A percentile compares a stretch with the other conserved stretches of the same genome.
phyloP scores from a whole-genome alignment of 2,329 filamentous ascomycete species.

The Aspergillus ibericus region DNA sequence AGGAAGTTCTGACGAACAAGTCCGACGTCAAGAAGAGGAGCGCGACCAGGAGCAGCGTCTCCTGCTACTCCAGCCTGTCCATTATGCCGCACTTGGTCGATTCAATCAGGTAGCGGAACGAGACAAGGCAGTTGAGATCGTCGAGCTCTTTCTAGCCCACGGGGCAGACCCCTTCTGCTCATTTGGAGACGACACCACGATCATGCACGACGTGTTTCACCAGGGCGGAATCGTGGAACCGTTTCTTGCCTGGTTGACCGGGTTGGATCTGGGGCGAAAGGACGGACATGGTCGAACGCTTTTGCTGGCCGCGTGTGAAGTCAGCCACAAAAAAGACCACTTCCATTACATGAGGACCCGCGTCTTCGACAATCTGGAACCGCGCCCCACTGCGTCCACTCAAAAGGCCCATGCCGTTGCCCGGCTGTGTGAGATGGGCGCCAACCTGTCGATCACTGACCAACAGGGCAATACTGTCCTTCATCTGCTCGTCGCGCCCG shows the following conservation, averaged over 20 bases:
- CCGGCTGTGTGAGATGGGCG: neutral
- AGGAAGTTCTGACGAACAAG: neutral
- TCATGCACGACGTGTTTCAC: neutral
- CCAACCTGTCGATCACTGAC: neutral
- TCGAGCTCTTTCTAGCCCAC: neutral
- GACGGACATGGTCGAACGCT: conserved; percentile 8
- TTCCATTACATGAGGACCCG: neutral
- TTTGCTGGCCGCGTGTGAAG: conserved; percentile 7
- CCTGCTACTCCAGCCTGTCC: neutral
- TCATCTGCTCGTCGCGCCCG: neutral
- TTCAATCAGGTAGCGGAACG: neutral
- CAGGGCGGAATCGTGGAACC: neutral
- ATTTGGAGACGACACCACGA: neutral
- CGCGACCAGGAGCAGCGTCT: neutral
- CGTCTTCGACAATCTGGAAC: neutral
- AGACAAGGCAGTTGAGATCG: neutral
- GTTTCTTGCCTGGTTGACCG: neutral
- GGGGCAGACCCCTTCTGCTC: neutral
- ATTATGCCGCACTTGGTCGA: neutral
- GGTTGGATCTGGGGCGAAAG: neutral
- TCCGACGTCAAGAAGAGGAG: neutral
- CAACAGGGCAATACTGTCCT: neutral
- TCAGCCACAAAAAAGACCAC: neutral
- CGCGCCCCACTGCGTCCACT: neutral
- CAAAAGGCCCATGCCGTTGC: neutral